These are phyloP conservation scores for Claviceps sp. DNA, from an alignment of 2,329 filamentous ascomycete species.

Conservation along the genomic window DNA sequence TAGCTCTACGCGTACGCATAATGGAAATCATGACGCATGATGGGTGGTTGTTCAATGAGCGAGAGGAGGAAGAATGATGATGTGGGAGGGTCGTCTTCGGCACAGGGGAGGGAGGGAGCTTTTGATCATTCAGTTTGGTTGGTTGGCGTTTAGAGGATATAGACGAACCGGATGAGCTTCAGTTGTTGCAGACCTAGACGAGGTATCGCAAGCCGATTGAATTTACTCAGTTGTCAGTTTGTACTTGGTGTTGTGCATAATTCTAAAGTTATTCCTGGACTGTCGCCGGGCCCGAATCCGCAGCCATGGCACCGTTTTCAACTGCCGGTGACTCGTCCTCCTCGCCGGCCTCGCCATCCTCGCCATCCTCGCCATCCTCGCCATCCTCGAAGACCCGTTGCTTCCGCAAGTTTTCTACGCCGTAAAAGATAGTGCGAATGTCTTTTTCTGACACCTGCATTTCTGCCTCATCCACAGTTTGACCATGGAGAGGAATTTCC, in stretches of 20 bases:
- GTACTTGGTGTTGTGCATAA: background rate
- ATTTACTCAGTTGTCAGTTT: slow-evolving; percentile 3
- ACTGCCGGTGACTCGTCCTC: slow-evolving; percentile 4
- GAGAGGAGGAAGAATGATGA: background rate
- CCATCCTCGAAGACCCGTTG: slow-evolving; percentile 12
- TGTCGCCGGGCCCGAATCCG: background rate
- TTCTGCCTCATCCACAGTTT: slow-evolving; percentile 17
- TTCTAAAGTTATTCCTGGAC: background rate
- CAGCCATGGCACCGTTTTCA: background rate
- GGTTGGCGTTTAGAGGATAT: slow-evolving; percentile 25
- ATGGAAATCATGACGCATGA: slow-evolving; percentile 6
- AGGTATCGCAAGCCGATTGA: slow-evolving; percentile 6
- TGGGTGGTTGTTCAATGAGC: slow-evolving; percentile 1
- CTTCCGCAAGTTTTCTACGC: slow-evolving; percentile 35
- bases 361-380: slow-evolving; percentile 7
- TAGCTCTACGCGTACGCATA: background rate
- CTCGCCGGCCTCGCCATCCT: slow-evolving; percentile 4
- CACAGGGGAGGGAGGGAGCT: slow-evolving; percentile 6
- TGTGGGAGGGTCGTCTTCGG: slow-evolving; percentile 4
- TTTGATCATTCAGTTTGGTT: slow-evolving; percentile 20
- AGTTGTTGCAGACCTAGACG: slow-evolving; percentile 12
- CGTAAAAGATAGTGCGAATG: slow-evolving; percentile 30
- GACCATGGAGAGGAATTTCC: slow-evolving; percentile 11
- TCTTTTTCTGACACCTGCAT: slow-evolving; percentile 24
- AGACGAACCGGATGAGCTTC: slow-evolving; percentile 25